Evolutionary conservation across 371 early-diverging fungal species (phyloP).

Genomic region (Rhizopus arrhizus): DNA sequence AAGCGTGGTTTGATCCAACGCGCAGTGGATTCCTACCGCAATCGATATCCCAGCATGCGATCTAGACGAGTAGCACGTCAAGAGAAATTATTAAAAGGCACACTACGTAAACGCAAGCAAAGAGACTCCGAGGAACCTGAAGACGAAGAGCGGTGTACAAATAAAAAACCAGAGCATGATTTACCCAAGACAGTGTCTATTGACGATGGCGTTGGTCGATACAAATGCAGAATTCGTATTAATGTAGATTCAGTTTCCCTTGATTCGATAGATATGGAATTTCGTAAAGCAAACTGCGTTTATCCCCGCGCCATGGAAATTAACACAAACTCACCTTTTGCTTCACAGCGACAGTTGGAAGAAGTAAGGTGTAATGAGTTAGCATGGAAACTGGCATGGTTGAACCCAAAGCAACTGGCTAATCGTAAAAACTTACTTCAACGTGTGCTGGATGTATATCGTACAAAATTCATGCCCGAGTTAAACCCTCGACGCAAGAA

Average conservation of each 20-base stretch:
- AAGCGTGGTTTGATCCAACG: slow-evolving; percentile 91
- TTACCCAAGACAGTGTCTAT: slow-evolving; percentile 35
- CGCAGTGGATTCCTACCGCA: slow-evolving; percentile 92
- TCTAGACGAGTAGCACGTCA: slow-evolving; percentile 79
- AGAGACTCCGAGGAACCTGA: slow-evolving; percentile 27
- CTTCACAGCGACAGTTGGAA: slow-evolving; percentile 44
- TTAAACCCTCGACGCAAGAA: slow-evolving; percentile 44
- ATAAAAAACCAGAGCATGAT: slow-evolving; percentile 5
- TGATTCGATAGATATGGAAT: slow-evolving; percentile 40
- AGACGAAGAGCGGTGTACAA: not conserved
- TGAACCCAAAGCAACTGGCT: slow-evolving; percentile 52
- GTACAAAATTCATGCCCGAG: slow-evolving; percentile 43
- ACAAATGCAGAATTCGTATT: slow-evolving; percentile 41
- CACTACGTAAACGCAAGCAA: slow-evolving; percentile 43
- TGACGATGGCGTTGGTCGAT: slow-evolving; percentile 24
- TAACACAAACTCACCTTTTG: slow-evolving; percentile 29
- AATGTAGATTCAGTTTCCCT: slow-evolving; percentile 51
- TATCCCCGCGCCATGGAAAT: slow-evolving; percentile 53
- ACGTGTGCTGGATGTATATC: slow-evolving; percentile 52
- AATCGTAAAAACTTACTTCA: slow-evolving; percentile 50
- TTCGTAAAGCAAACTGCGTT: slow-evolving; percentile 50
- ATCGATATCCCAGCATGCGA: slow-evolving; percentile 78
- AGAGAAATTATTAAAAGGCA: slow-evolving; percentile 66
- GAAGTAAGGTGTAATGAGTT: slow-evolving; percentile 54
- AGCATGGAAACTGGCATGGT: slow-evolving; percentile 58